These are phyloP conservation scores for Aspergillus taichungensis DNA, from an alignment of 495 filamentous ascomycete species.

Conservation along the genomic window DNA sequence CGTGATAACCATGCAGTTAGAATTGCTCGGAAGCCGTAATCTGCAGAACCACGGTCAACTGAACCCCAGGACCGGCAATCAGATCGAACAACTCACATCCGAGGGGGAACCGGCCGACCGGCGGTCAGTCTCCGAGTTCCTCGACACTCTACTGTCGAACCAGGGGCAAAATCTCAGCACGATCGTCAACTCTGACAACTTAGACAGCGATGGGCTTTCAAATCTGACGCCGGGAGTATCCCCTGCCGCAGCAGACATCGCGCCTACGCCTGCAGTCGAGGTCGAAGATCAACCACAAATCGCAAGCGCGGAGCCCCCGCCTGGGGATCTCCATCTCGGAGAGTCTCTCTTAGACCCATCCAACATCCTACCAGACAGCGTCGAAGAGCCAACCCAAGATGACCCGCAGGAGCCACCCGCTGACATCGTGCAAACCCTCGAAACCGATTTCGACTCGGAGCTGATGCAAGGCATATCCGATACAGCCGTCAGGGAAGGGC, in stretches of 20 bases:
- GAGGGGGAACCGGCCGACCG: constrained; percentile 14
- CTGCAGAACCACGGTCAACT: constrained; percentile 12
- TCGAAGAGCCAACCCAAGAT: constrained; percentile 27
- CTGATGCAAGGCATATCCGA: constrained; percentile 11
- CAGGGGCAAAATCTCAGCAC: constrained; percentile 15
- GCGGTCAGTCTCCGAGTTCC: constrained; percentile 29
- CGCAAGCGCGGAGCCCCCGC: background rate
- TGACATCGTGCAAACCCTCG: constrained; percentile 2
- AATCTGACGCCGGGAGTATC: constrained; percentile 12
- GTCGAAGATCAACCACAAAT: constrained; percentile 7
- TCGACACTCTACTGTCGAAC: constrained; percentile 28
- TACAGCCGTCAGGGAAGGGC: constrained; percentile 8
- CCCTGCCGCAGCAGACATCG: constrained; percentile 10
- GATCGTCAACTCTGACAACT: constrained; percentile 9
- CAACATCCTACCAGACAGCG: constrained; percentile 26
- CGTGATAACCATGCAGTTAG: constrained; percentile 42
- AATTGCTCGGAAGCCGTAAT: constrained; percentile 28
- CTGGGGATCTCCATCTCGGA: constrained; percentile 3
- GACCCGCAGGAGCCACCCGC: constrained; percentile 8
- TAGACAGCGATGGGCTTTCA: constrained; percentile 19
- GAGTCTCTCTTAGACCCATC: constrained; percentile 5
- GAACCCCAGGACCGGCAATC: constrained; percentile 10
- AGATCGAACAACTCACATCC: constrained; percentile 6
- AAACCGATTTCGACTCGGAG: constrained; percentile 10
- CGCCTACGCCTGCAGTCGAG: constrained; percentile 3